Conservation (phyloP, 2,329 filamentous ascomycete genomes). For the Fusarium xylarioides region DNA sequence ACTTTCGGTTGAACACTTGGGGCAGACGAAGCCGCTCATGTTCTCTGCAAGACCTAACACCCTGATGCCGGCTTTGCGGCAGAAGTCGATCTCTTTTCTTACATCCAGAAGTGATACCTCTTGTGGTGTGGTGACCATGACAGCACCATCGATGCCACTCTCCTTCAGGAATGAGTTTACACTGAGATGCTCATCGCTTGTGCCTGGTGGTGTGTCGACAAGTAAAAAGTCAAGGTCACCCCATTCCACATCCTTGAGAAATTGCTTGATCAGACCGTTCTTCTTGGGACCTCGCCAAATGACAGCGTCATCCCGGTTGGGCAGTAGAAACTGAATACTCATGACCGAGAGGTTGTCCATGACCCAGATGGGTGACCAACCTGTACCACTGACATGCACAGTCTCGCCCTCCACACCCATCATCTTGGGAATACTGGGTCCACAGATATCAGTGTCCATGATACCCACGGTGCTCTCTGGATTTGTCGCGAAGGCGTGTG, state of each 20-base stretch:
- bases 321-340: conserved; percentile 98
- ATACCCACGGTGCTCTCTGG: conserved; percentile 83
- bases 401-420: conserved; percentile 95
- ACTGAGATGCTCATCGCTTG: conserved; percentile 92
- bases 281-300: conserved; percentile 99
- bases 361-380: conserved; percentile 97
- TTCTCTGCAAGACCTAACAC: conserved; percentile 95
- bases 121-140: conserved; percentile 93
- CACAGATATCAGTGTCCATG: conserved; percentile 98
- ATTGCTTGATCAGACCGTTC: conserved; percentile 97
- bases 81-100: conserved; percentile 97
- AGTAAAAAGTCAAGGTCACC: conserved; percentile 92
- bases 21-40: conserved; percentile 97
- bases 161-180: conserved; percentile 93
- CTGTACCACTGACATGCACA: conserved; percentile 87
- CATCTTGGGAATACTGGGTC: conserved; percentile 97
- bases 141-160: conserved; percentile 90
- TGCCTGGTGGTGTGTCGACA: conserved; percentile 95
- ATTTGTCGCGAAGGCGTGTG: conserved; percentile 87
- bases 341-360: conserved; percentile 94
- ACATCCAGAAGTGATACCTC: conserved; percentile 94
- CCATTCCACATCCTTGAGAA: conserved; percentile 98
- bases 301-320: conserved; percentile 90
- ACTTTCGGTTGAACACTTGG: conserved; percentile 82
- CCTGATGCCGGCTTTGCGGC: conserved; percentile 88